Percentiles rank a stretch among this genome's conserved stretches.
These are phyloP conservation scores for Acer saccharum DNA, from an alignment of 345 rosid species.

Conservation along the genomic window DNA sequence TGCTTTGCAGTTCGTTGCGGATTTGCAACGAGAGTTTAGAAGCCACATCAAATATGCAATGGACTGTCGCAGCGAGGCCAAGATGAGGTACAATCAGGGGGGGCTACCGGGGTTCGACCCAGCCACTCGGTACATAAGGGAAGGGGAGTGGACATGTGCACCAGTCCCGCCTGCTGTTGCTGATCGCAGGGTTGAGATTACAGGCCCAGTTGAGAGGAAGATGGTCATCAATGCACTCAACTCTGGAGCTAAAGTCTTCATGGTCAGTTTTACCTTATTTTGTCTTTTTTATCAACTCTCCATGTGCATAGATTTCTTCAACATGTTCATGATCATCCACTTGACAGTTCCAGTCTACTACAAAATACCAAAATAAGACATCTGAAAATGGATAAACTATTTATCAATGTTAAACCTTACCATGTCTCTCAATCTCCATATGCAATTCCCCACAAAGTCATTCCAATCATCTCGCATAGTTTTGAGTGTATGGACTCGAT, in stretches of 20 bases:
- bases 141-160: conserved; percentile 72
- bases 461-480: too few species aligned
- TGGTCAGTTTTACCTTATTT: conserved; percentile 45
- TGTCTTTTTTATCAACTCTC: too few species aligned
- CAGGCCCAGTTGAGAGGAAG: conserved; percentile 91
- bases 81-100: conserved; percentile 54
- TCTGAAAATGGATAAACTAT: too few species aligned
- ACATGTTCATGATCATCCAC: not conserved
- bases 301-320: not conserved
- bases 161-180: conserved; percentile 71
- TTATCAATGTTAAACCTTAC: too few species aligned
- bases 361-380: too few species aligned
- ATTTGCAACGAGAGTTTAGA: conserved; percentile 75
- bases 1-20: conserved; percentile 78
- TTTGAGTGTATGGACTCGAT: too few species aligned
- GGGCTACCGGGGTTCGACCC: conserved; percentile 78
- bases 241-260: conserved; percentile 95
- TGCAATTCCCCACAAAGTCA: too few species aligned
- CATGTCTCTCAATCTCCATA: too few species aligned
- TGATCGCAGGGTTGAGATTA: conserved; percentile 83
- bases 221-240: conserved; percentile 97
- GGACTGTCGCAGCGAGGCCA: conserved; percentile 76
- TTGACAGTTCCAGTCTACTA: too few species aligned
- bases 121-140: conserved; percentile 68
- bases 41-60: conserved; percentile 65